These are phyloP conservation scores for Eimeria sp. DNA, from an alignment of 169 alveolate species.

Conservation along the genomic window DNA sequence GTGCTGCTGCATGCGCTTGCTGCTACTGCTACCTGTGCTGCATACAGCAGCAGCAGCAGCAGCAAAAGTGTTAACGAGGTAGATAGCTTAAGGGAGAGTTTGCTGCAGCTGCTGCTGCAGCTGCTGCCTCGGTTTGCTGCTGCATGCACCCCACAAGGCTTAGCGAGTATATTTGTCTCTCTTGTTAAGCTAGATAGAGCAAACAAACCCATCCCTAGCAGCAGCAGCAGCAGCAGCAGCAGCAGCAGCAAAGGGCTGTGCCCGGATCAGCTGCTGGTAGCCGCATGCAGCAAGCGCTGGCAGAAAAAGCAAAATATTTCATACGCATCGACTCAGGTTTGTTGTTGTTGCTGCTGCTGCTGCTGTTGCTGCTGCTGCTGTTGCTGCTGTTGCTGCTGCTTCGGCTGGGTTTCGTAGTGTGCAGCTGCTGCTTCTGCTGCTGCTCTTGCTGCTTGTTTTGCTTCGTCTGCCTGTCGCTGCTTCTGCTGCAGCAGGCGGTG, in stretches of 20 bases:
- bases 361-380: slow-evolving; percentile 2
- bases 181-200: background rate
- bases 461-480: background rate
- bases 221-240: slow-evolving; percentile 31
- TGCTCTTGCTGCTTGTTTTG: background rate
- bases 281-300: slow-evolving; percentile 15
- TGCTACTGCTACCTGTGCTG: slow-evolving; percentile 1
- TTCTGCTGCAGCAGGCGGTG: background rate
- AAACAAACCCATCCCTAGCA: background rate
- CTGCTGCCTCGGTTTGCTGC: background rate
- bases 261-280: background rate
- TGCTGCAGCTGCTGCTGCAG: background rate
- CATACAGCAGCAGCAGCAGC: slow-evolving; percentile 7
- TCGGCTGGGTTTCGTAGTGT: background rate
- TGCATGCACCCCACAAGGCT: background rate
- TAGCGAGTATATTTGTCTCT: background rate
- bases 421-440: background rate
- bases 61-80: background rate
- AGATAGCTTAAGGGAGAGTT: background rate
- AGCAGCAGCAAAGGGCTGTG: background rate
- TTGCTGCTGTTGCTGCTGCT: slow-evolving; percentile 26
- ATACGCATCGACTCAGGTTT: background rate
- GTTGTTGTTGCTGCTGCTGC: slow-evolving; percentile 5
- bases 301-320: background rate
- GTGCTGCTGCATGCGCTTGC: slow-evolving; percentile 30